Percentiles rank a stretch among this genome's conserved stretches.
These are phyloP conservation scores for Saturnispora mendoncae DNA, from an alignment of 805 yeast species.

Conservation along the genomic window DNA sequence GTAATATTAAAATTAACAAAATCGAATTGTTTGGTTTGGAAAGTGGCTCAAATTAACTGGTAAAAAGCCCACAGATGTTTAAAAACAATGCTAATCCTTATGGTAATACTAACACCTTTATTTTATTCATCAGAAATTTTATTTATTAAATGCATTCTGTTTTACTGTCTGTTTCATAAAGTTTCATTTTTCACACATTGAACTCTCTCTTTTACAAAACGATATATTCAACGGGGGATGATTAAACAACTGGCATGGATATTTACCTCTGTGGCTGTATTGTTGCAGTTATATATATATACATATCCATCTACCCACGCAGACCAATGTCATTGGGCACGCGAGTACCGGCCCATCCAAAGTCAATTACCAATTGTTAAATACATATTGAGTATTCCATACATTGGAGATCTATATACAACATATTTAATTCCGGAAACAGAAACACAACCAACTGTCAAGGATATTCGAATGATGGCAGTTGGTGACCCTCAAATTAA, in stretches of 20 bases:
- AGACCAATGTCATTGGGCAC: constrained; percentile 54
- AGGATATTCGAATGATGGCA: constrained; percentile 54
- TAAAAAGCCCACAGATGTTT: too few species aligned
- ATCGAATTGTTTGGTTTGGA: too few species aligned
- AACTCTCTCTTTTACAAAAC: too few species aligned
- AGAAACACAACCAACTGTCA: constrained; percentile 10
- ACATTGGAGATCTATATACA: constrained; percentile 27
- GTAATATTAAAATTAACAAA: background rate
- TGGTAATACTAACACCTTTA: too few species aligned
- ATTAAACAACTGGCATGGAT: constrained; percentile 16
- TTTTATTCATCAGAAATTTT: too few species aligned
- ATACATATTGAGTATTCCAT: constrained; percentile 23
- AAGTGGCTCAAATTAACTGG: too few species aligned
- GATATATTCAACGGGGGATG: too few species aligned
- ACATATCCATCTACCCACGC: constrained; percentile 63
- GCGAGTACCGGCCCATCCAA: constrained; percentile 19
- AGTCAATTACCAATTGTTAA: constrained; percentile 14
- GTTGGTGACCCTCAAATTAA: constrained; percentile 97
- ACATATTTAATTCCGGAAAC: constrained; percentile 25
- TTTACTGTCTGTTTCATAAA: too few species aligned
- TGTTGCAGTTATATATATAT: constrained; percentile 56
- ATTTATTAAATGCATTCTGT: too few species aligned
- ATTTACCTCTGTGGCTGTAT: constrained; percentile 33
- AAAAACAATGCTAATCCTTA: too few species aligned
- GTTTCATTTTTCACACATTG: too few species aligned